Evolutionary conservation across 2,329 filamentous ascomycete species (phyloP), one percentile per base, ranked within the genome.

Genomic region (Stagonosporopsis chrysanthemi): DNA sequence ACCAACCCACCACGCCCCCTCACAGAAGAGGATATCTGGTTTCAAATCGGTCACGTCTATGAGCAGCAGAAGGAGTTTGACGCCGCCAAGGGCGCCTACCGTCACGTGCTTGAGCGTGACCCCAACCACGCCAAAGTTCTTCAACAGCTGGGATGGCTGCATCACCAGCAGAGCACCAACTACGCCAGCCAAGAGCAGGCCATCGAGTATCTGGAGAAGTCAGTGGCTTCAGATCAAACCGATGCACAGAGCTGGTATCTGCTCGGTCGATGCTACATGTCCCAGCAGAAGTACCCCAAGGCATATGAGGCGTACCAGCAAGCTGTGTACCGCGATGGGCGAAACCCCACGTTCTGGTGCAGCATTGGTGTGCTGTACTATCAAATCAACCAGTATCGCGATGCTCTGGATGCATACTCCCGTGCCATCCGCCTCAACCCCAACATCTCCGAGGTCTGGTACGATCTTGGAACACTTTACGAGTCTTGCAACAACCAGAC

Each of bases 21-120:
- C 68, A 97, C 93, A 0, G 93, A 98, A 76, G 94, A 98, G 77
- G 95, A 99, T 69, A 99, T 99, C 59, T 98, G 94, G 94, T 99
- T 99, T 81, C 95, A 99, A 78, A 98, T 99, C 72, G 95, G 95
- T 24, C 95, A 99, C 76, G 95, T 99, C 46, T 93, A 99, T 71
- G 95, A 99, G 75, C 95, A 98, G 72, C 94, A 98, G 78, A 98
- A 98, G 83, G 95, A 99, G 92, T 97, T 96, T 72, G 93, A 98
- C 64, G 90, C 88, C 64, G 95, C 95, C 46, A 97, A 98, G 81
- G 84, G 87, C 48, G 95, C 95, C 7, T 99, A 99, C 74, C 88
- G 91, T 66, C 90, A 93, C 33, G 95, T 99, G 29, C 86, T 99
- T 48, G 94, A 99, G 53, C 90, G 93, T 63, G 94, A 97, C 71